These are phyloP conservation scores for Pythium coloratum DNA, from an alignment of 352 stramenopile genomes.

Conservation along the genomic window DNA sequence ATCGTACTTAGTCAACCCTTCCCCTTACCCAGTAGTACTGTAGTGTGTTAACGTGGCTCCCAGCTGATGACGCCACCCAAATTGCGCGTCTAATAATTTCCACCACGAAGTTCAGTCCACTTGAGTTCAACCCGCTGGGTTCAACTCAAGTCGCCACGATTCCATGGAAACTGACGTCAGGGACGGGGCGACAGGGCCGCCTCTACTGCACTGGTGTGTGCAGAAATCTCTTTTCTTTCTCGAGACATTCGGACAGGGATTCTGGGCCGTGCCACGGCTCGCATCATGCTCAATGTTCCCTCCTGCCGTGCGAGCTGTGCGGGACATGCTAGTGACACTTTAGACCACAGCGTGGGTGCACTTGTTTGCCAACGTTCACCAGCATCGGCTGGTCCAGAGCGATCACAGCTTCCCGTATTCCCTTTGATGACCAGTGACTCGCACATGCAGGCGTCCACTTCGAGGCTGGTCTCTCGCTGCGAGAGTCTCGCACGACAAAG, in stretches of 20 bases:
- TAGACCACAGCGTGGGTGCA: background rate
- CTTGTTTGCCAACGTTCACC: conserved; percentile 7
- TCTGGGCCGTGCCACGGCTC: too few species aligned
- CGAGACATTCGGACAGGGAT: background rate
- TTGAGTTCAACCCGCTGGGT: conserved; percentile 6
- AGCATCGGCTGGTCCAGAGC: background rate
- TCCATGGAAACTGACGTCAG: conserved; percentile 3
- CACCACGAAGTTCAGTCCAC: conserved; percentile 1
- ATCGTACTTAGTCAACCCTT: background rate
- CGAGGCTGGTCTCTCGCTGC: background rate
- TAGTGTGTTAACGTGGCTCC: background rate
- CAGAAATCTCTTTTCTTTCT: background rate
- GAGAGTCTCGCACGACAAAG: background rate
- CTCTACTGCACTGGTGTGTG: background rate
- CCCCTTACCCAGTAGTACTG: background rate
- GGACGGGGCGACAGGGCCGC: background rate
- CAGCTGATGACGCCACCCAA: conserved; percentile 1
- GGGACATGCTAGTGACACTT: background rate
- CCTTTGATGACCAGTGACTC: background rate
- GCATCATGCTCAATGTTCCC: background rate
- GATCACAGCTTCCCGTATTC: background rate
- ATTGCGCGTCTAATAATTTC: background rate
- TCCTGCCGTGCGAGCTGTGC: background rate
- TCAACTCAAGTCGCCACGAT: conserved; percentile 6
- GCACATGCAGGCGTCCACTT: background rate